These are phyloP conservation scores for Podospora pseudoanserina DNA, from an alignment of 495 filamentous ascomycete species.

Conservation along the genomic window DNA sequence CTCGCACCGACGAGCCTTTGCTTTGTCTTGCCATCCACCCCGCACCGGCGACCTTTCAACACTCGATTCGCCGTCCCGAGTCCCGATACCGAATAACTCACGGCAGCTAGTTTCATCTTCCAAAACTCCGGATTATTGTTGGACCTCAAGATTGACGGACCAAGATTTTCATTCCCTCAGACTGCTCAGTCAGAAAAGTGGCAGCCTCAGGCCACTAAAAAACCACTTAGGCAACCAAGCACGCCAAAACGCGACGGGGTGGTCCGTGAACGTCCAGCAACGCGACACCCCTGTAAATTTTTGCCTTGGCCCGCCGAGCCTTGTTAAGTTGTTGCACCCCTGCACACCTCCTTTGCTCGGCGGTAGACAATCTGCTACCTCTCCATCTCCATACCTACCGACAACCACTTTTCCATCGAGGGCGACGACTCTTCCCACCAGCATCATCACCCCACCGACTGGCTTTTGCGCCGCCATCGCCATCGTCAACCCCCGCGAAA, in stretches of 20 bases:
- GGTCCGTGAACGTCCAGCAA: slow-evolving; percentile 18
- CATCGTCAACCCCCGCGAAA: slow-evolving; percentile 29
- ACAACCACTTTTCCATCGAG: slow-evolving; percentile 4
- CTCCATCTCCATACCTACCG: slow-evolving; percentile 9
- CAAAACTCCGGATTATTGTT: no score
- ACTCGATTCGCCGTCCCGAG: no score
- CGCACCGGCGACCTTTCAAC: not conserved
- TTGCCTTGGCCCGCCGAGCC: slow-evolving; percentile 14
- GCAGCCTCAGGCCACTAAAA: slow-evolving; percentile 10
- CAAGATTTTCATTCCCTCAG: not conserved
- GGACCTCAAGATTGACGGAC: not conserved
- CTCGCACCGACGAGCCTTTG: not conserved
- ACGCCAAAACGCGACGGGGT: slow-evolving; percentile 17
- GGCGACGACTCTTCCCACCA: slow-evolving; percentile 4
- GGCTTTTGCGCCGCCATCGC: slow-evolving; percentile 24
- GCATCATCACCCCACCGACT: slow-evolving; percentile 15
- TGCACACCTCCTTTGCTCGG: not conserved
- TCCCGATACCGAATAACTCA: not conserved
- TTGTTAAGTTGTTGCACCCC: slow-evolving; percentile 4
- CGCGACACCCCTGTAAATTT: slow-evolving; percentile 21
- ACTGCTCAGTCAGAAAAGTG: not conserved
- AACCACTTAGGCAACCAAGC: slow-evolving; percentile 20
- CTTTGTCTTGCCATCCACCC: not conserved
- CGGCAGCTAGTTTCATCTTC: not conserved
- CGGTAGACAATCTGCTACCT: not conserved